Conservation (phyloP, 2,329 filamentous ascomycete genomes). For the Diaporthe nobilis region DNA sequence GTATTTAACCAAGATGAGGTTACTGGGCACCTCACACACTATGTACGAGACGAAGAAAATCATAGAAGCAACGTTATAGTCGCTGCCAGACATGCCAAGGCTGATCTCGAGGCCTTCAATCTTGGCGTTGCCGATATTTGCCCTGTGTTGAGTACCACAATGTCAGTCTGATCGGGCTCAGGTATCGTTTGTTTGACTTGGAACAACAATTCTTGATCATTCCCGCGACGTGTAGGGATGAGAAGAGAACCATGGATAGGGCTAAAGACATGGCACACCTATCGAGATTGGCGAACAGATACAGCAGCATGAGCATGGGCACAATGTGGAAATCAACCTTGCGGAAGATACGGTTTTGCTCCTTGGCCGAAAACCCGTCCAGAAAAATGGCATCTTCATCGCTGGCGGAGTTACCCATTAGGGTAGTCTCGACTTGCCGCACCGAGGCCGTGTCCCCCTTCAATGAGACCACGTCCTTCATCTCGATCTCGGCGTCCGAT, state of each 20-base stretch:
- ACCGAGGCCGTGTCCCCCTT: neutral
- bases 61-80: constrained; percentile 50
- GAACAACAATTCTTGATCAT: neutral
- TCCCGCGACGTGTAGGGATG: neutral
- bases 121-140: constrained; percentile 48
- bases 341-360: constrained; percentile 10
- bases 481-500: neutral
- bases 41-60: constrained; percentile 52
- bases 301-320: constrained; percentile 12
- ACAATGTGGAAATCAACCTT: constrained; percentile 7
- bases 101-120: constrained; percentile 49
- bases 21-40: constrained; percentile 46
- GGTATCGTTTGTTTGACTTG: neutral
- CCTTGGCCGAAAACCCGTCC: neutral
- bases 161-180: neutral
- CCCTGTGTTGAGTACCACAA: neutral
- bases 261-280: neutral
- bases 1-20: constrained; percentile 9
- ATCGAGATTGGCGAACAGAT: constrained; percentile 14
- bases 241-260: accelerated
- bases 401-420: neutral
- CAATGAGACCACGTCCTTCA: neutral
- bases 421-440: neutral
- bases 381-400: neutral
- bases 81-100: constrained; percentile 47